Evolutionary conservation across 805 yeast genomes (phyloP), one percentile per base, ranked within the genome.

Genomic region (Sugiyamaella qingdaonensis): DNA sequence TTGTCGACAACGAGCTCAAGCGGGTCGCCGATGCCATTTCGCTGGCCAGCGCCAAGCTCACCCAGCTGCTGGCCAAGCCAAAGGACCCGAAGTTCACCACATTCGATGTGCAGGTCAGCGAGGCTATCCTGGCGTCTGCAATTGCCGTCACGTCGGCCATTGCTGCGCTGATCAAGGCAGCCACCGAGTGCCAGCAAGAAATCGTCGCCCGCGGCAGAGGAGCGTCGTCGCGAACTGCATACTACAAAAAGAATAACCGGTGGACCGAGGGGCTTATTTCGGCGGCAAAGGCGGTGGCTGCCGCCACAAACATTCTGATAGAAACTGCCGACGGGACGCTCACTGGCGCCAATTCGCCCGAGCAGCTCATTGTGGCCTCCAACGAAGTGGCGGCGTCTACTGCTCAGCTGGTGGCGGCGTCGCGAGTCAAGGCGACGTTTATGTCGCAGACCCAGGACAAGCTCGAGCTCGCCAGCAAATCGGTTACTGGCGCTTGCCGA

Each of bases 241-340:
- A 85, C 67, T 90, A 90, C 71, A 86, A 85, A 67, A 88, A 88
- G 69, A 86, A 89, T 67, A 89, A 84, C 68, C 78, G 92, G 62
- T 89, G 97, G 97, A 88, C 96, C 0, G 95, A 90, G 69, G 97
- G 97, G 19, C 80, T 89, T 53, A 83, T 89, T 31, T 86, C 95
- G 55, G 96, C 96, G 14, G 88, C 96, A 1, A 84, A 85, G 61
- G 84, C 92, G 1, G 94, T 89, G 37, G 96, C 95, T 1, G 80
- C 80, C 1, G 81, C 96, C 0, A 90, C 97, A 1, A 85, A 84
- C 62, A 73, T 85, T n/a, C 76, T 89, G 58, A 89, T 89, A 55
- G 80, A 80, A 55, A 85, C 88, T n/a, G 95, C 96, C 0, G 94
- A 88, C 70, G 94, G 95, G 16, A 88, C 88, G 14, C 72, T 89